Percentiles rank a stretch among this genome's conserved stretches.
phyloP scores from a whole-genome alignment of 352 stramenopile genomes.

The Phytopythium vexans region DNA sequence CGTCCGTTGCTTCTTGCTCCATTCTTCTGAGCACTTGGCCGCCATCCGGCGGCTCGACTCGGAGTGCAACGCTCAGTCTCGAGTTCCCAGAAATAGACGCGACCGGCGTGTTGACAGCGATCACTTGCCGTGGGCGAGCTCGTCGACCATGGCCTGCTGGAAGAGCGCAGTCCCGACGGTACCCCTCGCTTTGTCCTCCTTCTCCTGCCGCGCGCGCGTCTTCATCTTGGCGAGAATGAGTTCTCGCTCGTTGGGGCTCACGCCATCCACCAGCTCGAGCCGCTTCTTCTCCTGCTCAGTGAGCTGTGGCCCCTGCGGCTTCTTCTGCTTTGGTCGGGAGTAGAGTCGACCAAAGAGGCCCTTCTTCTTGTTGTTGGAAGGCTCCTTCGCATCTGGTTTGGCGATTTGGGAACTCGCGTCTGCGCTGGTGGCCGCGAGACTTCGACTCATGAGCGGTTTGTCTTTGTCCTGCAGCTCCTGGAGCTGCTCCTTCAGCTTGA shows the following conservation, averaged over 20 bases:
- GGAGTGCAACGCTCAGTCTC: no score
- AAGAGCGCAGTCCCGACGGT: constrained; percentile 47
- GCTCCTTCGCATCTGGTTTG: constrained; percentile 7
- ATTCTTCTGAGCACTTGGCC: no score
- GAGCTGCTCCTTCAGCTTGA: constrained; percentile 65
- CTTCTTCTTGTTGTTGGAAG: constrained; percentile 15
- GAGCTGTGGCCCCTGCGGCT: constrained; percentile 10
- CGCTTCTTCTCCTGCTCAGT: constrained; percentile 34
- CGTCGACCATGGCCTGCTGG: constrained; percentile 43
- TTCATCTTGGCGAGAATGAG: constrained; percentile 28
- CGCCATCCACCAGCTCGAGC: constrained; percentile 24
- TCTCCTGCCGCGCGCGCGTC: constrained; percentile 26
- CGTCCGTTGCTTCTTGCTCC: no score
- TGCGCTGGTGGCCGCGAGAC: not conserved
- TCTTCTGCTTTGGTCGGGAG: constrained; percentile 1
- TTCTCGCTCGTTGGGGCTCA: constrained; percentile 18
- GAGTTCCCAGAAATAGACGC: no score
- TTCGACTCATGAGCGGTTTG: constrained; percentile 19
- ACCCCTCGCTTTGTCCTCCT: constrained; percentile 26
- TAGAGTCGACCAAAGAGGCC: constrained; percentile 22
- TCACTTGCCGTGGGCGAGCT: constrained; percentile 24
- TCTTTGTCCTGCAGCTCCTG: constrained; percentile 40
- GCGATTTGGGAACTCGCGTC: not conserved
- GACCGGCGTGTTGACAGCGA: not conserved
- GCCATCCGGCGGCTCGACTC: no score